Base-by-base conservation (phyloP, 805 yeast genomes). In the Lachancea waltii region DNA sequence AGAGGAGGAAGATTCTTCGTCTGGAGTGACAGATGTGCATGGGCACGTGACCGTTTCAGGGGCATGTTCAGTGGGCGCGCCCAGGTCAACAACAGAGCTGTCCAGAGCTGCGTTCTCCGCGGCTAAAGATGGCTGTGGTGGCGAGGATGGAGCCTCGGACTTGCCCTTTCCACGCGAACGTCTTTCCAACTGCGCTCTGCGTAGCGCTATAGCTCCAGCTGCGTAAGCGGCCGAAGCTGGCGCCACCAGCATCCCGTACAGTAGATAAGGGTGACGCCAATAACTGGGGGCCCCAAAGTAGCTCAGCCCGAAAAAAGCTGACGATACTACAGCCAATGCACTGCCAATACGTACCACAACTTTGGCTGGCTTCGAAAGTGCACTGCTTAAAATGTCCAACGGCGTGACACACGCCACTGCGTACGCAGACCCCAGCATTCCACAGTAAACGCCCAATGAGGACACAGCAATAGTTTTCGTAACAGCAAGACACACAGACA, bases 211-310 rank as follows among this genome's bases (percentile, higher is more conserved):
- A 13, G 28, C 23, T 18, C n/a, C 19, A 6, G 29, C 36, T 33
- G 27, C 15, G 41, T 38, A 38, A 4, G 14, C 15, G 21, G 20
- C 33, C 21, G 41, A 38, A 3, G 32, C 23, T 8, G 41, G 41
- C 21, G 29, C 33, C 16, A 38, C 41, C 10, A 31, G 36, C 41
- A 38, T 38, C n/a, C 42, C 67, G 55, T 83, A 83, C 10, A 83
- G 52, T 52, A 83, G 68, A 55, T 82, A 83, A 15, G 92, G 92
- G 59, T 83, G 94, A 57, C 74, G 74, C 40, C 70, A 77, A 25
- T 64, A 54, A 4, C 58, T 47, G 15, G 84, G 76, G 1, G 86
- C 76, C 34, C 69, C 67, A 35, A 62, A 63, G 53, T 69, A 82
- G n/a, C 81, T 79, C 45, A 70, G 47, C 22, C 67, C 62, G 47